Evolutionary conservation across 331 rosid species (phyloP).

Genomic region (Pyracantha coccinea): DNA sequence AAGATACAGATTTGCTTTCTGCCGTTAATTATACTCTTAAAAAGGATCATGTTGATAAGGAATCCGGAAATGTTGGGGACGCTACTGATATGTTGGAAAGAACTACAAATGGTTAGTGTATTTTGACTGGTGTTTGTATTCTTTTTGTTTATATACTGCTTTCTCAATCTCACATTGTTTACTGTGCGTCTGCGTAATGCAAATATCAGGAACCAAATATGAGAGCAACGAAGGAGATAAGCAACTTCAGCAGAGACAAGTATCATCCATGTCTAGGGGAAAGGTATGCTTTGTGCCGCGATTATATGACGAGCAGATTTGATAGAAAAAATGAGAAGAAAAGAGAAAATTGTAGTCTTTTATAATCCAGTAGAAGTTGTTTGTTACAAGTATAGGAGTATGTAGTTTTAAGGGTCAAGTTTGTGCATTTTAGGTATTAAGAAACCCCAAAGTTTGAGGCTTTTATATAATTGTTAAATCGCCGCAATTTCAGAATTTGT

Average conservation of each 20-base stretch:
- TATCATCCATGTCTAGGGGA: slow-evolving; percentile 23
- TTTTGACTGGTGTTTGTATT: slow-evolving; percentile 1
- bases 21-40: slow-evolving; percentile 11
- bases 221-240: slow-evolving; percentile 22
- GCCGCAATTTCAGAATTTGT: neutral
- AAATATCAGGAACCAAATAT: slow-evolving; percentile 41
- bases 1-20: slow-evolving; percentile 41
- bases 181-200: slow-evolving; percentile 7
- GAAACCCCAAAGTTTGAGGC: neutral
- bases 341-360: neutral
- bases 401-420: neutral
- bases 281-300: slow-evolving; percentile 30
- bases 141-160: slow-evolving; percentile 3
- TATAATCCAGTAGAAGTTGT: neutral
- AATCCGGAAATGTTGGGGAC: slow-evolving; percentile 27
- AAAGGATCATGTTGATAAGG: slow-evolving; percentile 20
- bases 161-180: slow-evolving; percentile 15
- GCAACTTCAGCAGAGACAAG: slow-evolving; percentile 28
- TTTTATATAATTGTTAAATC: too few species aligned
- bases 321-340: neutral
- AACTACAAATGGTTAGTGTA: slow-evolving; percentile 36
- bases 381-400: neutral
- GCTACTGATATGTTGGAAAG: slow-evolving; percentile 22
- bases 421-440: neutral
- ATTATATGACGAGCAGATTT: neutral